Base-by-base conservation (phyloP, 352 stramenopile genomes). In the Blastocystis sp. region DNA sequence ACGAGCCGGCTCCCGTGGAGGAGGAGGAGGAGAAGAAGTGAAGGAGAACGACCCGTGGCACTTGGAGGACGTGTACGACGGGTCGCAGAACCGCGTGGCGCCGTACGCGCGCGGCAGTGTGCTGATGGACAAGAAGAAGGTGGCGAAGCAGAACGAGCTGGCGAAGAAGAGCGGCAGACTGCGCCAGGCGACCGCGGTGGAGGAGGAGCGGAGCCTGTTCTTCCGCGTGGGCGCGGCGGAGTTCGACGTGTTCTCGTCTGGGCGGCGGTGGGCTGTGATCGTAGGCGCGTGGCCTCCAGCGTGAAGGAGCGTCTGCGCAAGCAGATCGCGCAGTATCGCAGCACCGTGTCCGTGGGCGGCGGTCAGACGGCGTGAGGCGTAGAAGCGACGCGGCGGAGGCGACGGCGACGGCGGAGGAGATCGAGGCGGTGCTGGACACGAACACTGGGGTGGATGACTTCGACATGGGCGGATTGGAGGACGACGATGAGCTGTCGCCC, bases 11-110 rank as follows among this genome's bases (percentile, higher is more conserved):
- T 56, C 48, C 48, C 5, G 5, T 14, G 48, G 48, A 7, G 14
- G 48, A 56, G 48, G 14, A 56, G 48, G 5, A 56, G 45, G 45
- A 7, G 48, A 14, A 56, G 48, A 56, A 56, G 48, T 14, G 5
- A 4, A 2, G 21, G n/a, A 53, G 41, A 4, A 76, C 48, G 48
- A 79, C 41, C 2, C 40, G 19, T 79, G 69, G 69, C 41, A 48
- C 21, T 43, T 64, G 14, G 69, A 79, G n/a, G 69, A 79, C 56
- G 40, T 43, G 10, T 79, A 79, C 45, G 69, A 79, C 60, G 69
- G 34, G 2, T 11, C 21, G 5, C 38, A 19, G 48, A 79, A 79
- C n/a, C 69, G 38, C 38, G 21, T 48, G 11, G 38, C n/a, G 0
- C 69, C 69, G 21, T 79, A 79, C 28, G 2, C 17, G 4, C 69